Evolutionary conservation across 768 basidiomycete species (phyloP).

Genomic region (Dendrothele bispora): DNA sequence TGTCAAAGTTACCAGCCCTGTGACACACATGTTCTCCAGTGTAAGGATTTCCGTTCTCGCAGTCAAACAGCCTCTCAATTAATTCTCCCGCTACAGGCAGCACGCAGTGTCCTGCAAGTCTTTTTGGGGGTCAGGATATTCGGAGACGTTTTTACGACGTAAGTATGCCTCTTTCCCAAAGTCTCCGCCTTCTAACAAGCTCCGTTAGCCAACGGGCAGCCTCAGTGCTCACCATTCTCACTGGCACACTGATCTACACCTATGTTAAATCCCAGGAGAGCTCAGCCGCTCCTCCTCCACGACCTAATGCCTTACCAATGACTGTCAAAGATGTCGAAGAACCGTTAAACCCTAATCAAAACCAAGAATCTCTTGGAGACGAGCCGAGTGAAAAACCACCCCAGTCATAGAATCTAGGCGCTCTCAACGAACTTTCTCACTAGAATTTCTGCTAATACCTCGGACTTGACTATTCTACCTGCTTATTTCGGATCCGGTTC

Average conservation of each 20-base stretch:
- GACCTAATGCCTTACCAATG: background rate
- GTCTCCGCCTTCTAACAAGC: background rate
- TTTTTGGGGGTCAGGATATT: constrained; percentile 69
- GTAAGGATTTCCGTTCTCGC: constrained; percentile 24
- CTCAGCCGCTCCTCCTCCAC: constrained; percentile 19
- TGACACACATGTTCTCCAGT: constrained; percentile 79
- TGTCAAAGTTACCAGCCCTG: constrained; percentile 83
- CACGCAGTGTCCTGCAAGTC: constrained; percentile 76
- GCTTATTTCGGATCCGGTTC: too few relatives aligned
- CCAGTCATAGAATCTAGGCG: too few relatives aligned
- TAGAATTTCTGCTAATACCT: too few relatives aligned
- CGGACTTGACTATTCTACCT: too few relatives aligned
- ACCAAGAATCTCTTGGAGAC: too few relatives aligned
- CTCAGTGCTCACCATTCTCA: constrained; percentile 61
- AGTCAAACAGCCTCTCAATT: too few relatives aligned
- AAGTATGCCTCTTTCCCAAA: constrained; percentile 22
- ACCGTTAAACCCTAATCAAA: too few relatives aligned
- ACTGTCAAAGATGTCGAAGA: constrained; percentile 6
- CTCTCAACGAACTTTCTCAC: too few relatives aligned
- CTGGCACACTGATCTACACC: constrained; percentile 69
- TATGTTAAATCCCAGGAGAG: constrained; percentile 57
- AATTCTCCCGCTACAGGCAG: constrained; percentile 45
- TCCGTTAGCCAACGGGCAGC: constrained; percentile 50
- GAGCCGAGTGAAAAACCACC: too few relatives aligned
- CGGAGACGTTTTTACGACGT: constrained; percentile 64